Conservation (phyloP, 176 grass and related monocot genomes). For the Metroxylon sagu region DNA sequence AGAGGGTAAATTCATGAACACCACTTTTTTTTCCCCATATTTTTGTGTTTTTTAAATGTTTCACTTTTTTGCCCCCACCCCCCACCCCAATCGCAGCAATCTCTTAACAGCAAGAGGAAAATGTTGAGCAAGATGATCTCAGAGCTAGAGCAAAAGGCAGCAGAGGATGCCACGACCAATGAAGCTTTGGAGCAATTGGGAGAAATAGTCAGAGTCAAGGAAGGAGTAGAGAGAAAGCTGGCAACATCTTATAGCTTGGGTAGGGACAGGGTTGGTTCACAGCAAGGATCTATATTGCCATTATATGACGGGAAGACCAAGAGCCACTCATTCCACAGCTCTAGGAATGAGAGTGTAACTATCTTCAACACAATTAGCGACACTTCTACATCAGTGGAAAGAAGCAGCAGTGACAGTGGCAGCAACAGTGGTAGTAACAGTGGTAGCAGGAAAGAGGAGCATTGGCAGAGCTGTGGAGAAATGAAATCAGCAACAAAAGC, state of each 20-base stretch:
- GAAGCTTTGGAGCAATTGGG: conserved; percentile 46
- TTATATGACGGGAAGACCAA: conserved; percentile 43
- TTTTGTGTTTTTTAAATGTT: background rate
- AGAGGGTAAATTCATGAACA: too few relatives aligned
- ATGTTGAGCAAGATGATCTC: conserved; percentile 48
- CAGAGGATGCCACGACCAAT: conserved; percentile 35
- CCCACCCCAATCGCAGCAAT: conserved; percentile 48
- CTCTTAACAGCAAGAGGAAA: conserved; percentile 56
- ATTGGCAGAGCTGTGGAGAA: conserved; percentile 7
- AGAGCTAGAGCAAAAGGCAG: conserved; percentile 45
- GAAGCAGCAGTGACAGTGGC: conserved; percentile 11
- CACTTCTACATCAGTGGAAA: conserved; percentile 32
- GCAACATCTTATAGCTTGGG: conserved; percentile 57
- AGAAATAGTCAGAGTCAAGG: conserved; percentile 67
- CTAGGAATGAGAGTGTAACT: conserved; percentile 38
- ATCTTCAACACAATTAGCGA: conserved; percentile 42
- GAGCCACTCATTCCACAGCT: conserved; percentile 62
- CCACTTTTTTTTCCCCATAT: too few relatives aligned
- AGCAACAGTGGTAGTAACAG: conserved; percentile 14
- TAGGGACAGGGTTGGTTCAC: conserved; percentile 26
- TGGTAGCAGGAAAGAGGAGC: background rate
- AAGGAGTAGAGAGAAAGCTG: conserved; percentile 55
- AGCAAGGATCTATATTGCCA: conserved; percentile 41
- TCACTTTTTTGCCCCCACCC: conserved; percentile 7
- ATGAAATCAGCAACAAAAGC: conserved; percentile 9